These are phyloP conservation scores for Boechera stricta DNA, from an alignment of 345 rosid genomes.

Conservation along the genomic window DNA sequence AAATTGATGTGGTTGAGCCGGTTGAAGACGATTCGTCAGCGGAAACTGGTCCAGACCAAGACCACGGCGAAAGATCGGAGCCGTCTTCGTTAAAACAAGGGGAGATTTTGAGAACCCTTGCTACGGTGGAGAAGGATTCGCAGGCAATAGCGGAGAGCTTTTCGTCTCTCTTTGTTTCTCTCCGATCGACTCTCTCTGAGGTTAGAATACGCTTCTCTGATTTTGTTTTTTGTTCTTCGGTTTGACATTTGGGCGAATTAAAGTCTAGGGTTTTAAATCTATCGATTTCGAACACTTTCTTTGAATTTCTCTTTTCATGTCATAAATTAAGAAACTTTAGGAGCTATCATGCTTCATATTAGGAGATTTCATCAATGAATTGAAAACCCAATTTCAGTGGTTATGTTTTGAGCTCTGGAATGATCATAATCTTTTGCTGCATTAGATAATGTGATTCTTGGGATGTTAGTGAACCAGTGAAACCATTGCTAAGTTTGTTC, in stretches of 20 bases:
- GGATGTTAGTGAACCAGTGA: constrained; percentile 2
- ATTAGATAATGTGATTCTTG: constrained; percentile 6
- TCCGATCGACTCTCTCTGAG: constrained; percentile 83
- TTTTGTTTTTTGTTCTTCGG: too few relatives aligned
- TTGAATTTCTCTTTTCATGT: too few relatives aligned
- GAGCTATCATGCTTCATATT: background rate
- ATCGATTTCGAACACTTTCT: constrained; percentile 21
- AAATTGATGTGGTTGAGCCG: constrained; percentile 6
- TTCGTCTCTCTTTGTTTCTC: constrained; percentile 80
- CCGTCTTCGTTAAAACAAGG: constrained; percentile 47
- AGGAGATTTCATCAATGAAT: constrained; percentile 8
- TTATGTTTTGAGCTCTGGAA: constrained; percentile 9
- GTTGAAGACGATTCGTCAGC: background rate
- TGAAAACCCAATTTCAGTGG: background rate
- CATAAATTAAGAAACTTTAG: background rate
- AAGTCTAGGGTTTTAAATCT: constrained; percentile 17
- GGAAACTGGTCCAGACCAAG: background rate
- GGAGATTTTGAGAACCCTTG: constrained; percentile 69
- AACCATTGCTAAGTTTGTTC: background rate
- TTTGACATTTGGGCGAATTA: background rate
- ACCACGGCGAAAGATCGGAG: constrained; percentile 33
- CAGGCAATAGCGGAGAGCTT: constrained; percentile 84
- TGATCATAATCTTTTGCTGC: background rate
- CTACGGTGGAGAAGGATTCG: constrained; percentile 85
- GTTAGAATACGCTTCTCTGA: constrained; percentile 43